phyloP scores from a whole-genome alignment of 768 basidiomycete species.

The Macrolepiota albuminosa region DNA sequence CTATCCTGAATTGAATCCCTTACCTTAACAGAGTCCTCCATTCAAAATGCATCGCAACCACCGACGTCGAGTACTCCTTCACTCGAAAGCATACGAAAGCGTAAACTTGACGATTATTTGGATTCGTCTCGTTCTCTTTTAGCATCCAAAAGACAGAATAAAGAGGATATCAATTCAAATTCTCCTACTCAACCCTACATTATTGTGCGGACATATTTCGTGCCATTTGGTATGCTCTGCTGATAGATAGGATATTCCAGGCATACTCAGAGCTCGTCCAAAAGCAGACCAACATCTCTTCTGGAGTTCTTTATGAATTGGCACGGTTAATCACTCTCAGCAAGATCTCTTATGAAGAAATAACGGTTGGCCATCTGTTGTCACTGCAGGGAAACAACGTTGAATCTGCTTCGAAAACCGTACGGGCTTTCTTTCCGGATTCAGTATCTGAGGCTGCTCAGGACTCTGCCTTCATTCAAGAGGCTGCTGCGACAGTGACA shows the following conservation, averaged over 20 bases:
- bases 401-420: conserved; percentile 23
- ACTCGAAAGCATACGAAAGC: conserved; percentile 21
- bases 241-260: conserved; percentile 6
- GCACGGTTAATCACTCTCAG: conserved; percentile 32
- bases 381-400: conserved; percentile 26
- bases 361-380: conserved; percentile 23
- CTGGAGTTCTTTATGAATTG: conserved; percentile 49
- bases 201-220: conserved; percentile 12
- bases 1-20: no score
- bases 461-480: conserved; percentile 31
- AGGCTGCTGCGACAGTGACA: conserved; percentile 28
- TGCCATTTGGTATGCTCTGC: not conserved
- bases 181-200: conserved; percentile 11
- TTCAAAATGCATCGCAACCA: conserved; percentile 10
- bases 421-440: conserved; percentile 10
- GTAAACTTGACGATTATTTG: conserved; percentile 20
- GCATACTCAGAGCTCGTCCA: conserved; percentile 12
- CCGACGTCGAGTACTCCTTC: conserved; percentile 19
- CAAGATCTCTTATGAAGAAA: conserved; percentile 20
- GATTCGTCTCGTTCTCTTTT: not conserved
- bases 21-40: not conserved
- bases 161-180: not conserved
- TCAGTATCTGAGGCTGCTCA: not conserved
- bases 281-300: conserved; percentile 20
- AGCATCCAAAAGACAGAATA: conserved; percentile 5